phyloP scores from a whole-genome alignment of 805 yeast genomes.

The Metschnikowia shivogae region DNA sequence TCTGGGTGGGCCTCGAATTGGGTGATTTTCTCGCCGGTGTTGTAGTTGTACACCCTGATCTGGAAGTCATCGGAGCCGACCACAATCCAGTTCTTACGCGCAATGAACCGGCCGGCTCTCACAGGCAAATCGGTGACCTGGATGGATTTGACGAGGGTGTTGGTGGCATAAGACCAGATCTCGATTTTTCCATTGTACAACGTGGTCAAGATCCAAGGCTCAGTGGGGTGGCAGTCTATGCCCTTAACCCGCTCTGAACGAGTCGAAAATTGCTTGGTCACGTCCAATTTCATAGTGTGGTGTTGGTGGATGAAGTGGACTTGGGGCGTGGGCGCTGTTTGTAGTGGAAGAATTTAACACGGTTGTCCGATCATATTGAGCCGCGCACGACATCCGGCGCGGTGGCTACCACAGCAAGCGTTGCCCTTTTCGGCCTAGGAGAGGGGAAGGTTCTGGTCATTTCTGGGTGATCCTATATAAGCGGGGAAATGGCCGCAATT shows the following conservation, averaged over 20 bases:
- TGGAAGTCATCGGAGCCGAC: slow-evolving; percentile 96
- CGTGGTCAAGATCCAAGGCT: slow-evolving; percentile 95
- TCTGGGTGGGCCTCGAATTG: slow-evolving; percentile 99
- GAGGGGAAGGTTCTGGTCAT: no score
- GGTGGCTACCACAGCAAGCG: background rate
- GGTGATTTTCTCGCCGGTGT: slow-evolving; percentile 89
- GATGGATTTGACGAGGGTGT: slow-evolving; percentile 75
- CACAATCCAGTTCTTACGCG: slow-evolving; percentile 95
- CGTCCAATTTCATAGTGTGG: slow-evolving; percentile 37
- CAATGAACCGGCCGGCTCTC: slow-evolving; percentile 90
- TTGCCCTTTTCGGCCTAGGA: no score
- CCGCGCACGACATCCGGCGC: slow-evolving; percentile 13
- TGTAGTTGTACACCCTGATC: slow-evolving; percentile 87
- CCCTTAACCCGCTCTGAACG: slow-evolving; percentile 97
- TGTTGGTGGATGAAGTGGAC: slow-evolving; percentile 5
- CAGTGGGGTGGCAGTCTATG: slow-evolving; percentile 95
- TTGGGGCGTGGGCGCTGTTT: slow-evolving; percentile 1
- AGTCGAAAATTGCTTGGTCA: slow-evolving; percentile 75
- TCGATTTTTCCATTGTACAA: slow-evolving; percentile 85
- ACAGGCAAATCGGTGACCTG: slow-evolving; percentile 96
- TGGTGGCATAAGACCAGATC: slow-evolving; percentile 92
- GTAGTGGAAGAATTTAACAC: slow-evolving; percentile 11
- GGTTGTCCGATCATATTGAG: slow-evolving; percentile 10
- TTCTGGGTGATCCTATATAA: background rate
- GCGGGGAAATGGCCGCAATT: background rate